Conservation (phyloP, 2,329 filamentous ascomycete species). For the Colletotrichum lini region DNA sequence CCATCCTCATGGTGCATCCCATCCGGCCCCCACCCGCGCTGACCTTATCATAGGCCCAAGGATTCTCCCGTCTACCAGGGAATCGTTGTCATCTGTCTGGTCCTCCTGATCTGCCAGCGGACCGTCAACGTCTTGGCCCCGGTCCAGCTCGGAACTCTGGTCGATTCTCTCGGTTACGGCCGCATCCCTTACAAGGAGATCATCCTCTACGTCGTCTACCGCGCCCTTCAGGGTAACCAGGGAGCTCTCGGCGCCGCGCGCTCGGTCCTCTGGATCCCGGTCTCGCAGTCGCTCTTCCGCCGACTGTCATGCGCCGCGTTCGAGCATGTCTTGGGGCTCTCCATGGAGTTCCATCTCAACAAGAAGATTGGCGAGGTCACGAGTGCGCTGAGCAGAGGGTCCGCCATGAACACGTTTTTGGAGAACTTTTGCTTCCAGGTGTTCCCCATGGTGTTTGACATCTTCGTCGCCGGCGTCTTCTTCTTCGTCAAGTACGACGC, state of each 20-base stretch:
- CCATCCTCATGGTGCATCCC: background rate
- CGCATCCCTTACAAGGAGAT: slow-evolving; percentile 59
- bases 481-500: slow-evolving; percentile 63
- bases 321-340: slow-evolving; percentile 62
- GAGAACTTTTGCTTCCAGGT: slow-evolving; percentile 65
- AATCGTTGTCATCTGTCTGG: slow-evolving; percentile 57
- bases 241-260: slow-evolving; percentile 59
- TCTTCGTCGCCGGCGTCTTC: slow-evolving; percentile 62
- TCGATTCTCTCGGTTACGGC: slow-evolving; percentile 57
- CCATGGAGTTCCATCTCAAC: slow-evolving; percentile 65
- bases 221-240: slow-evolving; percentile 62
- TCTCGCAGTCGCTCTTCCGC: slow-evolving; percentile 60
- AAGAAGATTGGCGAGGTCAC: slow-evolving; percentile 67
- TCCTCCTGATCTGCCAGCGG: slow-evolving; percentile 59
- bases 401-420: slow-evolving; percentile 64
- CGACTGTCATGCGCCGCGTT: slow-evolving; percentile 61
- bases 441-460: slow-evolving; percentile 65
- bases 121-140: slow-evolving; percentile 61
- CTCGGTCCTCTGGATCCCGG: slow-evolving; percentile 63
- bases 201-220: slow-evolving; percentile 59
- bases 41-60: slow-evolving; percentile 54
- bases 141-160: slow-evolving; percentile 57
- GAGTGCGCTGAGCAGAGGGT: slow-evolving; percentile 63
- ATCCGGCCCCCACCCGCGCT: slow-evolving; percentile 12
- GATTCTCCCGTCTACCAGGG: slow-evolving; percentile 57